phyloP scores from a whole-genome alignment of 2,329 filamentous ascomycete genomes.

The Xylariaceae sp. region DNA sequence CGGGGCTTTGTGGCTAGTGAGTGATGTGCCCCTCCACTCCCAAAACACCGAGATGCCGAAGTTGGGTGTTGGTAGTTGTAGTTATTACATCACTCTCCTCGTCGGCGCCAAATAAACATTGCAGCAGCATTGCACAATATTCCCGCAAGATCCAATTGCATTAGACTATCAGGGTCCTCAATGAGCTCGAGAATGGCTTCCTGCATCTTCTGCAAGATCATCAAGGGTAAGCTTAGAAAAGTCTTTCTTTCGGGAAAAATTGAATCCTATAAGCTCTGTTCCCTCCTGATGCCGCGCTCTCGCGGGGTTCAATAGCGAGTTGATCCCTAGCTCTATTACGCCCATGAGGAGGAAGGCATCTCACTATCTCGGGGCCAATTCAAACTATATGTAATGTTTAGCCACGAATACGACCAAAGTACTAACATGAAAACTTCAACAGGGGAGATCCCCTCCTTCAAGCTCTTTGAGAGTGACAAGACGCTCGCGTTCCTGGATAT shows the following conservation, averaged over 20 bases:
- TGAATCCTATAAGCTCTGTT: background rate
- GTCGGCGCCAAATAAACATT: background rate
- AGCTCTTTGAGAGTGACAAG: conserved; percentile 92
- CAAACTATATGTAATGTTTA: no score
- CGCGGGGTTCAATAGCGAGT: background rate
- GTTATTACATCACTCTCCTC: no score
- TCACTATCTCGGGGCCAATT: no score
- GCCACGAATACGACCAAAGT: background rate
- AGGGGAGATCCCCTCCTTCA: conserved; percentile 96
- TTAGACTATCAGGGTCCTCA: background rate
- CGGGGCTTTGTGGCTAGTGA: background rate
- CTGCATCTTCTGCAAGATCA: conserved; percentile 97
- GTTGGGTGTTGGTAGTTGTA: background rate
- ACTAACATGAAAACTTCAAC: conserved; percentile 8
- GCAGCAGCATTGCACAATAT: background rate
- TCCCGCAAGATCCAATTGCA: conserved; percentile 5
- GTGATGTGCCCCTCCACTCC: no score
- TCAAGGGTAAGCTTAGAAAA: conserved; percentile 61
- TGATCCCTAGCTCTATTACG: no score
- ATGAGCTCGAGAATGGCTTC: conserved; percentile 49
- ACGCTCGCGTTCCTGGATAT: conserved; percentile 96
- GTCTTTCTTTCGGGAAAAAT: background rate
- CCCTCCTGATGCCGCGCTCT: background rate
- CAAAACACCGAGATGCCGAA: background rate
- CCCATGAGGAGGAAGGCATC: no score